A percentile compares a stretch with the other conserved stretches of the same genome.
These are phyloP conservation scores for Terfezia claveryi DNA, from an alignment of 495 filamentous ascomycete species.

Conservation along the genomic window DNA sequence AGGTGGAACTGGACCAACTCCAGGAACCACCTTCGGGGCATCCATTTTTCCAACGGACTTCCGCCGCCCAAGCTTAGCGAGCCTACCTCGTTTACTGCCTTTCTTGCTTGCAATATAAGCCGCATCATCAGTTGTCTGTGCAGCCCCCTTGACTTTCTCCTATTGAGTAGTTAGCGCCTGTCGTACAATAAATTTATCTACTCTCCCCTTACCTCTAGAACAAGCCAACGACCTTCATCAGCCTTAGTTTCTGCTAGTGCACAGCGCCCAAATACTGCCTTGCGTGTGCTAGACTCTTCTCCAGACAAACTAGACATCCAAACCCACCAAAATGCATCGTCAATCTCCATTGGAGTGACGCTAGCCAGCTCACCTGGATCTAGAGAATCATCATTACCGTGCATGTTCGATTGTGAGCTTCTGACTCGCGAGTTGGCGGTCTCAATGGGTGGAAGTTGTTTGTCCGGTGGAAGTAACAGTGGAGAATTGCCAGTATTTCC, in stretches of 20 bases:
- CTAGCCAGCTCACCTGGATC: slow-evolving; percentile 89
- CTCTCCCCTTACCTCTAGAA: slow-evolving; percentile 23
- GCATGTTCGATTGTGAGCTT: slow-evolving; percentile 72
- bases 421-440: slow-evolving; percentile 40
- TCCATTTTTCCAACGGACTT: slow-evolving; percentile 7
- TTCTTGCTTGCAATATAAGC: slow-evolving; percentile 74
- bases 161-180: slow-evolving; percentile 32
- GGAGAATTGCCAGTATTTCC: slow-evolving; percentile 31
- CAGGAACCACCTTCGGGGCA: background rate
- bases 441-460: slow-evolving; percentile 70
- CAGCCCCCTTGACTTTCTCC: slow-evolving; percentile 88
- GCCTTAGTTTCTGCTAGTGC: slow-evolving; percentile 78
- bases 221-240: slow-evolving; percentile 61
- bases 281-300: slow-evolving; percentile 64
- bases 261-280: slow-evolving; percentile 84
- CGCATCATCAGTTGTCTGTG: slow-evolving; percentile 58
- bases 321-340: slow-evolving; percentile 99
- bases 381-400: slow-evolving; percentile 40
- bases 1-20: background rate
- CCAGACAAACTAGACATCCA: slow-evolving; percentile 93
- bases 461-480: slow-evolving; percentile 68
- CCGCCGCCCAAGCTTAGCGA: slow-evolving; percentile 9
- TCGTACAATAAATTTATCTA: background rate
- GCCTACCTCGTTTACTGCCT: slow-evolving; percentile 29
- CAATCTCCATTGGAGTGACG: slow-evolving; percentile 63